phyloP scores from a whole-genome alignment of 2,329 filamentous ascomycete species.

The Botrytis deweyae region DNA sequence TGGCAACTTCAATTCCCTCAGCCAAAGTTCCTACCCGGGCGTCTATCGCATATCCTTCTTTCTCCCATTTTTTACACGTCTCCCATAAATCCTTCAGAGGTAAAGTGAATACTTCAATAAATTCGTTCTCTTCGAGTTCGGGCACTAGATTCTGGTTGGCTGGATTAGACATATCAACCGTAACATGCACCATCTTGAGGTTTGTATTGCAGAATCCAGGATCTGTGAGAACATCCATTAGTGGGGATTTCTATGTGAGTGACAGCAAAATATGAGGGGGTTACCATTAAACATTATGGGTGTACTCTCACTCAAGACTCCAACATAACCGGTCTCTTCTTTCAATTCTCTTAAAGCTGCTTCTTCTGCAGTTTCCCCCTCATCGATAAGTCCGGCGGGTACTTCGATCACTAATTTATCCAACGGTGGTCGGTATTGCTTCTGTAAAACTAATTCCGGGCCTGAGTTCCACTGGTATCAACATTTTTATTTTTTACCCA shows the following conservation, averaged over 20 bases:
- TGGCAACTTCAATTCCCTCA: slow-evolving; percentile 43
- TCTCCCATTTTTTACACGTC: slow-evolving; percentile 47
- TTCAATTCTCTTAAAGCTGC: slow-evolving; percentile 63
- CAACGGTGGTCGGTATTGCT: slow-evolving; percentile 64
- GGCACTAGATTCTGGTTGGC: slow-evolving; percentile 49
- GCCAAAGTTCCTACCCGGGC: slow-evolving; percentile 43
- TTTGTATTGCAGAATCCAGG: slow-evolving; percentile 68
- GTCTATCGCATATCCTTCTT: slow-evolving; percentile 43
- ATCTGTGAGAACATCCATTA: slow-evolving; percentile 40
- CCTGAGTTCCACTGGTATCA: slow-evolving; percentile 33
- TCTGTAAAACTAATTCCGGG: slow-evolving; percentile 61
- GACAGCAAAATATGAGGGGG: neutral
- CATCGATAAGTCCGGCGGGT: slow-evolving; percentile 63
- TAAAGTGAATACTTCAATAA: slow-evolving; percentile 53
- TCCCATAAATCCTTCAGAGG: slow-evolving; percentile 47
- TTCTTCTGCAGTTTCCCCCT: slow-evolving; percentile 59
- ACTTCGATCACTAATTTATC: slow-evolving; percentile 61
- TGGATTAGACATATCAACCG: slow-evolving; percentile 46
- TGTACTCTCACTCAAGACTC: slow-evolving; percentile 54
- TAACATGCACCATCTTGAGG: slow-evolving; percentile 53
- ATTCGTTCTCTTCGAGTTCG: slow-evolving; percentile 51
- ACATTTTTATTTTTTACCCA: neutral
- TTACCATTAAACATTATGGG: slow-evolving; percentile 64
- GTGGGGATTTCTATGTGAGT: neutral
- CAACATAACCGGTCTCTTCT: slow-evolving; percentile 67